Percentiles rank a stretch among this genome's conserved stretches.
Evolutionary conservation across 1,139 yeast species (phyloP).

Genomic region (Wickerhamomyces sp.): DNA sequence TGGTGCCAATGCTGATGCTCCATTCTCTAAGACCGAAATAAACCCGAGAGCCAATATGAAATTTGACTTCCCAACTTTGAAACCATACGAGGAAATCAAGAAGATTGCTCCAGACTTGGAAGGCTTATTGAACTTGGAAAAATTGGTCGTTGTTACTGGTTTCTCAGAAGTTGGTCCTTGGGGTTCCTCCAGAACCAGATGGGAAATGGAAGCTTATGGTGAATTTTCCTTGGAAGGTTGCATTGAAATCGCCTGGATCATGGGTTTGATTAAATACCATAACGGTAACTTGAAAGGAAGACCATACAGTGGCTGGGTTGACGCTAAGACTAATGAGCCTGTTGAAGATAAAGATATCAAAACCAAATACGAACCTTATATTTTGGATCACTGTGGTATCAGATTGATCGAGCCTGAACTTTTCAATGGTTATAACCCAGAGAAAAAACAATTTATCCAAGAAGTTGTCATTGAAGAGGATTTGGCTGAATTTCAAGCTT

Average conservation of each 20-base stretch:
- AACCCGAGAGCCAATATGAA: constrained; percentile 95
- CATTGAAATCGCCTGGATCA: constrained; percentile 99
- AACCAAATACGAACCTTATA: constrained; percentile 81
- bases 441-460: constrained; percentile 86
- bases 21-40: constrained; percentile 68
- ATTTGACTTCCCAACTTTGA: constrained; percentile 87
- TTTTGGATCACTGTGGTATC: constrained; percentile 91
- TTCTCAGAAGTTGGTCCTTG: constrained; percentile 98
- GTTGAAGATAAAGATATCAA: constrained; percentile 94
- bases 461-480: constrained; percentile 96
- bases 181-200: constrained; percentile 98
- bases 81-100: constrained; percentile 71
- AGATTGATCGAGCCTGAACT: constrained; percentile 95
- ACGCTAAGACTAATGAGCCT: constrained; percentile 86
- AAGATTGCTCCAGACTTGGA: constrained; percentile 69
- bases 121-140: constrained; percentile 89
- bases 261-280: constrained; percentile 94
- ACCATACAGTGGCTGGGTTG: constrained; percentile 94
- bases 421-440: constrained; percentile 90
- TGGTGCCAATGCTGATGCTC: constrained; percentile 87
- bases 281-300: constrained; percentile 89
- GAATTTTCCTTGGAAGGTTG: constrained; percentile 98
- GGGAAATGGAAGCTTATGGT: constrained; percentile 98
- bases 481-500: constrained; percentile 90
- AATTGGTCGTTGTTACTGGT: constrained; percentile 92